Evolutionary conservation across 2,329 filamentous ascomycete genomes (phyloP).

Genomic region (Xylaria hypoxylon): DNA sequence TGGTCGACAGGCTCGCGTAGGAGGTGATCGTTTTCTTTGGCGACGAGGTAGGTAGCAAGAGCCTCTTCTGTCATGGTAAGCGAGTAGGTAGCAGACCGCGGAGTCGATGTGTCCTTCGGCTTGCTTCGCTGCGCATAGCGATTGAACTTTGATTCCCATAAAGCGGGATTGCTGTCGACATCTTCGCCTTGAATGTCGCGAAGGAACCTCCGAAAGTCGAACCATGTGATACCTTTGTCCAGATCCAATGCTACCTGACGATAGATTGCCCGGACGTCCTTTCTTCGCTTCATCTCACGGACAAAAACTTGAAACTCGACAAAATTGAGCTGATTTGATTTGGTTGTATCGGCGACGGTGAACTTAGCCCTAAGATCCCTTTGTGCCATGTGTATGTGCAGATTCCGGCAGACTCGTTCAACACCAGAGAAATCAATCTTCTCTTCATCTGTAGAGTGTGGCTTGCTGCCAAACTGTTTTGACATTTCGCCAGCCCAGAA

Average conservation of each 20-base stretch:
- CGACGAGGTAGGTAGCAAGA: constrained; percentile 82
- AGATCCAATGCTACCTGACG: constrained; percentile 68
- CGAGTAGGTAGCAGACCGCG: constrained; percentile 59
- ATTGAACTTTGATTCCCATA: constrained; percentile 80
- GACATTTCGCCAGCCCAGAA: constrained; percentile 91
- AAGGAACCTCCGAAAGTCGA: constrained; percentile 82
- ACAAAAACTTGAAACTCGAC: constrained; percentile 87
- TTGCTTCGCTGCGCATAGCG: constrained; percentile 73
- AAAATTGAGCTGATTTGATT: constrained; percentile 77
- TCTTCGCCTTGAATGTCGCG: constrained; percentile 80
- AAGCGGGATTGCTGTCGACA: constrained; percentile 70
- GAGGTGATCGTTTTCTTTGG: constrained; percentile 77
- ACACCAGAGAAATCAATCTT: constrained; percentile 82
- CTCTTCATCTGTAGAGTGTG: constrained; percentile 69
- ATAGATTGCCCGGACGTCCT: constrained; percentile 83
- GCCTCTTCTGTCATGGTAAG: constrained; percentile 79
- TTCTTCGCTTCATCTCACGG: constrained; percentile 81
- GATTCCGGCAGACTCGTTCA: constrained; percentile 84
- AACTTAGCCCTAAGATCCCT: constrained; percentile 81
- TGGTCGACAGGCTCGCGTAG: constrained; percentile 70
- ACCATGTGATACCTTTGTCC: constrained; percentile 73
- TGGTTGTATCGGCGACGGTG: constrained; percentile 73
- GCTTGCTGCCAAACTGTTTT: constrained; percentile 68
- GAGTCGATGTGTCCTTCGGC: constrained; percentile 57
- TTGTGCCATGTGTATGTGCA: constrained; percentile 91